Conservation (phyloP, 768 basidiomycete genomes). For the Hygrophoropsis aurantiaca region DNA sequence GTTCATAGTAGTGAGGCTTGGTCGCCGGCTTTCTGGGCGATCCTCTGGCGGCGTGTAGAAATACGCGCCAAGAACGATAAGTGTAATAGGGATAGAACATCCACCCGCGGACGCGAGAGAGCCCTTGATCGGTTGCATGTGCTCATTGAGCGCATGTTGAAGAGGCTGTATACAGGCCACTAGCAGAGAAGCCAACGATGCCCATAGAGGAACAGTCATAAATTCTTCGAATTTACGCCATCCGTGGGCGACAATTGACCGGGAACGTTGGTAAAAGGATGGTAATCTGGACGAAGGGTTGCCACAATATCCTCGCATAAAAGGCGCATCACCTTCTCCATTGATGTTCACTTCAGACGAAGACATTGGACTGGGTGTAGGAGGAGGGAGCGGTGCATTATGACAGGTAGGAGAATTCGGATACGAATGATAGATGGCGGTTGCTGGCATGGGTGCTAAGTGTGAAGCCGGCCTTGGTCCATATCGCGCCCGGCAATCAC, state of each 20-base stretch:
- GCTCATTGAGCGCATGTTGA: conserved; percentile 66
- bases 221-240: background rate
- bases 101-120: conserved; percentile 68
- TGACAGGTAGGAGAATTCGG: conserved; percentile 48
- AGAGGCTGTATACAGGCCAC: conserved; percentile 77
- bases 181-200: conserved; percentile 68
- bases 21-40: conserved; percentile 11
- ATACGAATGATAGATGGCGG: conserved; percentile 60
- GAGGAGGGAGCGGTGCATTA: background rate
- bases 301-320: too few species aligned
- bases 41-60: conserved; percentile 53
- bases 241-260: background rate
- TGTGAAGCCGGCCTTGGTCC: conserved; percentile 7
- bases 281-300: conserved; percentile 20
- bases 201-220: conserved; percentile 77
- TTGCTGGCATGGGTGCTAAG: conserved; percentile 22
- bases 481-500: too few species aligned
- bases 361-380: conserved; percentile 1
- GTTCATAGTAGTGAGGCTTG: conserved; percentile 9
- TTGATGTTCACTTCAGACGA: conserved; percentile 15
- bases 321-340: conserved; percentile 18
- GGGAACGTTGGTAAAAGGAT: conserved; percentile 9
- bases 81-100: conserved; percentile 84
- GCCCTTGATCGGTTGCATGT: conserved; percentile 65
- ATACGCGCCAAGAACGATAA: conserved; percentile 92